Base-by-base conservation (phyloP, 202 grass and related monocot species). In the Saccharum hybrid region DNA sequence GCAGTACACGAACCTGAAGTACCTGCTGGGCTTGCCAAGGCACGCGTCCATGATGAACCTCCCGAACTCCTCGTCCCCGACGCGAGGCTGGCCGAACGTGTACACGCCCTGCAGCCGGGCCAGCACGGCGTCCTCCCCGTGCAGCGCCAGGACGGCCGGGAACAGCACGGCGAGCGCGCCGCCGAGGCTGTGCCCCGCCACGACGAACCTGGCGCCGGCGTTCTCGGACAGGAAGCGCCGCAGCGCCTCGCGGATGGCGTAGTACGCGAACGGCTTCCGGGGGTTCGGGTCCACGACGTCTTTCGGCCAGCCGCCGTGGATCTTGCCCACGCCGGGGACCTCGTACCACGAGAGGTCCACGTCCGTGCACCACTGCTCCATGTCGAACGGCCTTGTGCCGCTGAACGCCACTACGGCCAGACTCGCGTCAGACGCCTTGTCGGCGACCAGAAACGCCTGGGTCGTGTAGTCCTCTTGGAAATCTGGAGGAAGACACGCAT, bases 311-410 rank as follows among this genome's bases (percentile, higher is more conserved):
- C 90, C 88, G 66, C 68, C 88, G 62, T 97, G 95, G 52, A 97
- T 70, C 81, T 84, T 91, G 74, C 95, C 95, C 13, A 79, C 81
- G 5, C 66, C 62, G 0, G 88, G 82, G 60, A 97, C 65, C 80
- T 86, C 85, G 80, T 94, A 97, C 92, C 92, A 94, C 40, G 95
- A 97, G 80, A 94, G 91, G 82, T 97, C 95, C 38, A 97, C 74
- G 82, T 97, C 92, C 23, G 80, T 77, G 86, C 80, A 81, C 95
- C 92, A 98, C 46, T 93, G 86, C 72, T 88, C 45, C 23, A 90
- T 88, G 78, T 94, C 75, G 87, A 94, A 98, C 21, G 90, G 90
- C 78, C 89, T 84, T 8, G 95, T 98, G 68, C 95, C 95, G 13
- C 88, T 54, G 83, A 98, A 98, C 59, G 95, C 83, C 54, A 98